Conservation (phyloP, 208 protist species). For the Trypanosoma theileri region DNA sequence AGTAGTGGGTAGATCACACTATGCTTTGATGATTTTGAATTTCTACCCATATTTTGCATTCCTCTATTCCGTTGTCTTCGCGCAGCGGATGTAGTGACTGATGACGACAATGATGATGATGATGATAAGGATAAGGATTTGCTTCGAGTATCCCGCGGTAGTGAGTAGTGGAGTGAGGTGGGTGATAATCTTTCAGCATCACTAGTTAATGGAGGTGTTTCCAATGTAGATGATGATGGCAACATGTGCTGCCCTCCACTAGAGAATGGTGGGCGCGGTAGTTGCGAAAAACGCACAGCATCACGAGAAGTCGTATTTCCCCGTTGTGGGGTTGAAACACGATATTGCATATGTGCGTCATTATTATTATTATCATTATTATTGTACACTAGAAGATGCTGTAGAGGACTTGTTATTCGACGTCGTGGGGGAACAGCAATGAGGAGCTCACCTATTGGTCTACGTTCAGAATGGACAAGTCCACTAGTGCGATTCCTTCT, state of each 20-base stretch:
- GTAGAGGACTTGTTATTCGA: slow-evolving; percentile 15
- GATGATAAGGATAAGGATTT: slow-evolving; percentile 1
- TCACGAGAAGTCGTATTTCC: too few species aligned
- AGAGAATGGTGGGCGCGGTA: neutral
- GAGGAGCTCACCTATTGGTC: neutral
- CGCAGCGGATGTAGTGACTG: neutral
- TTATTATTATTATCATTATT: slow-evolving; percentile 5
- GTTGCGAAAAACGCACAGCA: neutral
- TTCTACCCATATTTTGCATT: neutral
- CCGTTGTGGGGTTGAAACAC: too few species aligned
- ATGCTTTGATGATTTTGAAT: neutral
- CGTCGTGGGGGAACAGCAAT: slow-evolving; percentile 5
- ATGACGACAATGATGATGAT: too few species aligned
- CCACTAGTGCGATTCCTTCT: too few species aligned
- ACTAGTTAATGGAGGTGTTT: neutral
- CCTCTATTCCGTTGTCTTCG: neutral
- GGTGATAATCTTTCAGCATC: neutral
- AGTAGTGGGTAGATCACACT: neutral
- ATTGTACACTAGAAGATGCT: slow-evolving; percentile 20
- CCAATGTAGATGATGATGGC: neutral
- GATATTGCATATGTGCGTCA: neutral
- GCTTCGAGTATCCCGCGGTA: slow-evolving; percentile 12
- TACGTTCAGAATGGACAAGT: neutral
- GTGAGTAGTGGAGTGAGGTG: slow-evolving; percentile 15
- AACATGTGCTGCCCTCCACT: neutral